Evolutionary conservation across 164 flowering plant species (phyloP).

Genomic region (Vitis rotundifolia): DNA sequence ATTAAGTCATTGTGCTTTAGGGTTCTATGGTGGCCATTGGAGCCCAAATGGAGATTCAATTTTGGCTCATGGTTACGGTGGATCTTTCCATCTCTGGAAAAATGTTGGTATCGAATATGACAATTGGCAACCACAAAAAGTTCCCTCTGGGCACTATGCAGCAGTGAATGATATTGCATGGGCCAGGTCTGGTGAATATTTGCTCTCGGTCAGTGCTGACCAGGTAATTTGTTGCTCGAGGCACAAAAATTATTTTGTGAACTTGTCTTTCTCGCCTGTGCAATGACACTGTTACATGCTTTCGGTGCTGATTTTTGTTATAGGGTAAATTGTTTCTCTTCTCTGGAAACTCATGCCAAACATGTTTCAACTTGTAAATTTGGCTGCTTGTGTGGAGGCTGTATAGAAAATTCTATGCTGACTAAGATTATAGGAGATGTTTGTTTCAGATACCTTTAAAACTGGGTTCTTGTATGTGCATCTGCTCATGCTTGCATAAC

Average conservation of each 20-base stretch:
- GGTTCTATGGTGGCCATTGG: slow-evolving; percentile 98
- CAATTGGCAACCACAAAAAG: slow-evolving; percentile 91
- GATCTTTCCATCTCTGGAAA: slow-evolving; percentile 94
- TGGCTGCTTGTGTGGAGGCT: too few species aligned
- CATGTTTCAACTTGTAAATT: not conserved
- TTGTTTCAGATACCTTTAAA: too few species aligned
- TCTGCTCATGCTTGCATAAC: too few species aligned
- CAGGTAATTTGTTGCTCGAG: slow-evolving; percentile 52
- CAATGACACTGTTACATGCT: not conserved
- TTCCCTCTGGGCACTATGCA: slow-evolving; percentile 94
- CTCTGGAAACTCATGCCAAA: not conserved
- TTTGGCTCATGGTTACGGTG: slow-evolving; percentile 96
- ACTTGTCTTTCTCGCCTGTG: not conserved
- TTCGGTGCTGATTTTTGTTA: not conserved
- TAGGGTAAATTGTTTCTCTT: not conserved
- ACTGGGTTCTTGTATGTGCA: too few species aligned
- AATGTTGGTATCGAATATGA: slow-evolving; percentile 66
- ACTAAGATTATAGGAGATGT: too few species aligned
- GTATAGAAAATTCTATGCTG: too few species aligned
- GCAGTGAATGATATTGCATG: slow-evolving; percentile 82
- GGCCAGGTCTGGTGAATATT: slow-evolving; percentile 72
- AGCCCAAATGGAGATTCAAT: slow-evolving; percentile 74
- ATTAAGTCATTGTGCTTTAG: slow-evolving; percentile 93
- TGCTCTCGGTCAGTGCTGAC: slow-evolving; percentile 91
- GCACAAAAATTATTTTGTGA: not conserved